These are phyloP conservation scores for Fusarium pseudoanthophilum DNA, from an alignment of 2,329 filamentous ascomycete genomes.

Conservation along the genomic window DNA sequence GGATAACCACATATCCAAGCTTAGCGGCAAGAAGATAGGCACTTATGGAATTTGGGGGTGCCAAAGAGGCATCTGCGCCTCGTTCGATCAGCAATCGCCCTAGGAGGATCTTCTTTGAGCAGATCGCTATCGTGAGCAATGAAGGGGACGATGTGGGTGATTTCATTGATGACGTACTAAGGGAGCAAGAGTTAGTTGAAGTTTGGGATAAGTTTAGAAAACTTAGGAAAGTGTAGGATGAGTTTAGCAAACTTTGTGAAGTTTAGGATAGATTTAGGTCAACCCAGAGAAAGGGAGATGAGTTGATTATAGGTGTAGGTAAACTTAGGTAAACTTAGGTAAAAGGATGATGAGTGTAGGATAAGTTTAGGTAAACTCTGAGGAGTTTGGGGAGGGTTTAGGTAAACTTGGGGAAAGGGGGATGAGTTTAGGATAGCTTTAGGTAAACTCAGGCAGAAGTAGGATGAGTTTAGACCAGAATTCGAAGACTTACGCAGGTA, in stretches of 20 bases:
- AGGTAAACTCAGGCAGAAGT: not conserved
- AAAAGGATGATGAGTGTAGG: not conserved
- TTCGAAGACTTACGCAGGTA: not conserved
- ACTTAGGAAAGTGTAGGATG: not conserved
- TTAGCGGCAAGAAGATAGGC: constrained; percentile 27
- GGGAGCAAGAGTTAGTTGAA: not conserved
- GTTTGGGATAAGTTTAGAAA: not conserved
- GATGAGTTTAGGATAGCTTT: not conserved
- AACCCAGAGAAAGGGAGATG: not conserved
- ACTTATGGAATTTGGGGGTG: constrained; percentile 15
- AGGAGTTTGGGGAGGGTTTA: too few relatives aligned
- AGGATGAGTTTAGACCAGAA: not conserved
- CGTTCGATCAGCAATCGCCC: constrained; percentile 25
- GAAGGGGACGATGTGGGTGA: not conserved
- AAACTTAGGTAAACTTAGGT: too few relatives aligned
- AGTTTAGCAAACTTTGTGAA: not conserved
- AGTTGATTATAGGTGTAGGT: not conserved
- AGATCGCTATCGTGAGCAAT: constrained; percentile 30
- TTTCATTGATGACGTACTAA: not conserved
- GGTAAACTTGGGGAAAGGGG: too few relatives aligned
- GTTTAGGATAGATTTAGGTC: not conserved
- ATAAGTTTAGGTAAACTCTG: not conserved
- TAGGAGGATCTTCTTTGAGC: constrained; percentile 1
- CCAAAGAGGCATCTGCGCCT: constrained; percentile 33
- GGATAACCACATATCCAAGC: constrained; percentile 22